These are phyloP conservation scores for Saccharomycopsis sp. DNA, from an alignment of 805 yeast species.

Conservation along the genomic window DNA sequence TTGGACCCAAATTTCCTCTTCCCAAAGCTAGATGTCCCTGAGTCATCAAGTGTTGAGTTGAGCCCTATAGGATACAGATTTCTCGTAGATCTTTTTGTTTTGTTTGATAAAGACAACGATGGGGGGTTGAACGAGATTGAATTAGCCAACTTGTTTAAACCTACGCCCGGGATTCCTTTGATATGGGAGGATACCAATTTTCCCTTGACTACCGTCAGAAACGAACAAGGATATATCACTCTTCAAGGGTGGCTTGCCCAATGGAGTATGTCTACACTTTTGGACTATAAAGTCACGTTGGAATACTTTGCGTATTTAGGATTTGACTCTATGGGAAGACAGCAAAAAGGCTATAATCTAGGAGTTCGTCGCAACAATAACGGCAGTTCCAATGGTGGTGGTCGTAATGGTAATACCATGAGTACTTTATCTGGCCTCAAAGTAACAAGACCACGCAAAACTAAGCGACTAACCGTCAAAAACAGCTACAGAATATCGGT, in stretches of 20 bases:
- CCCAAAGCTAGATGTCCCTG: conserved; percentile 72
- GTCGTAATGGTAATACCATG: conserved; percentile 23
- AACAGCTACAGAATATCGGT: conserved; percentile 57
- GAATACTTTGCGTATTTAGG: conserved; percentile 90
- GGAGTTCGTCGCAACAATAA: conserved; percentile 21
- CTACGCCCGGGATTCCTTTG: conserved; percentile 90
- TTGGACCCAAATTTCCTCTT: conserved; percentile 71
- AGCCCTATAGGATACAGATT: conserved; percentile 91
- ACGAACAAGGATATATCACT: conserved; percentile 84
- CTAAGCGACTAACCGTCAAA: conserved; percentile 59
- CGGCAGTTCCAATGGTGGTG: conserved; percentile 3
- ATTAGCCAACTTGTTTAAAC: conserved; percentile 60
- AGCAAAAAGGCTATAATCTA: conserved; percentile 25
- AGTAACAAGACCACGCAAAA: conserved; percentile 75
- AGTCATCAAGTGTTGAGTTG: conserved; percentile 75
- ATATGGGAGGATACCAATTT: conserved; percentile 82
- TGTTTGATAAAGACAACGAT: conserved; percentile 92
- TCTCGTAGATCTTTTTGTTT: conserved; percentile 79
- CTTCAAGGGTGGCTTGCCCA: conserved; percentile 98
- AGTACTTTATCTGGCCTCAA: conserved; percentile 49
- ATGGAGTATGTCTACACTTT: conserved; percentile 93
- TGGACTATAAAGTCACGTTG: conserved; percentile 76
- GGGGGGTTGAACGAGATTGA: conserved; percentile 86
- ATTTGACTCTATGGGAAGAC: conserved; percentile 40
- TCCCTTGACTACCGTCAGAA: conserved; percentile 83